Conservation (phyloP, 2,329 filamentous ascomycete species). For the Pseudogymnoascus sp. region DNA sequence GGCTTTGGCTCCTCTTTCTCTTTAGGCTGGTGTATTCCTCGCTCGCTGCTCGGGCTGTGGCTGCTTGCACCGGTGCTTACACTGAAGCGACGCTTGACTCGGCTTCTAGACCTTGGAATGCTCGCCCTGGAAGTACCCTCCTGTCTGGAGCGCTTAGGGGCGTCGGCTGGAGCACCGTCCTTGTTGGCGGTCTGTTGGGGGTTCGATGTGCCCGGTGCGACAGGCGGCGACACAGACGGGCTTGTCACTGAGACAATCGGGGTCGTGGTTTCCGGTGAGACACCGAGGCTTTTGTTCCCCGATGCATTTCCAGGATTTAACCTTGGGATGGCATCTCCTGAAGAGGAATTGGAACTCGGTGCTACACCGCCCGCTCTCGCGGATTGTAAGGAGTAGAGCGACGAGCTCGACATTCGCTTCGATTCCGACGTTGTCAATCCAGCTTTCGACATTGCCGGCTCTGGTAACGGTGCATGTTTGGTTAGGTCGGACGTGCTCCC, state of each 20-base stretch:
- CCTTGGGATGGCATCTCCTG: slow-evolving; percentile 36
- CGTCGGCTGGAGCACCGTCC: background rate
- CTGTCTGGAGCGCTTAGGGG: slow-evolving; percentile 17
- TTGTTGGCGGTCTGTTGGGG: slow-evolving; percentile 39
- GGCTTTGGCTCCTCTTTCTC: slow-evolving; percentile 55
- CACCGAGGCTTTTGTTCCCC: slow-evolving; percentile 14
- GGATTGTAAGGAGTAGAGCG: slow-evolving; percentile 62
- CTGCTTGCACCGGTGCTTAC: slow-evolving; percentile 72
- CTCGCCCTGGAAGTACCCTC: slow-evolving; percentile 32
- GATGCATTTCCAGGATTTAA: slow-evolving; percentile 19
- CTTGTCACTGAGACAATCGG: slow-evolving; percentile 48
- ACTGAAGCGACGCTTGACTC: slow-evolving; percentile 67
- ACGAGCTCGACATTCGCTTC: slow-evolving; percentile 66
- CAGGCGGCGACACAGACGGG: slow-evolving; percentile 36
- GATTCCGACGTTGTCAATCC: slow-evolving; percentile 47
- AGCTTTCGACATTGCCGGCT: slow-evolving; percentile 39
- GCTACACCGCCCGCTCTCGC: slow-evolving; percentile 40
- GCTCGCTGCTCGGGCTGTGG: slow-evolving; percentile 69
- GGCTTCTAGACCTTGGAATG: slow-evolving; percentile 56
- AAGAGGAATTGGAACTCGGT: slow-evolving; percentile 44
- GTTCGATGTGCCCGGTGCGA: slow-evolving; percentile 36
- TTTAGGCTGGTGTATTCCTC: slow-evolving; percentile 41
- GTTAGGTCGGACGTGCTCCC: slow-evolving; percentile 26
- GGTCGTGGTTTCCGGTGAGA: slow-evolving; percentile 40
- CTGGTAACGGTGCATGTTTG: slow-evolving; percentile 34